Evolutionary conservation across 805 yeast species (phyloP).

Genomic region (Yarrowia phangngaensis): DNA sequence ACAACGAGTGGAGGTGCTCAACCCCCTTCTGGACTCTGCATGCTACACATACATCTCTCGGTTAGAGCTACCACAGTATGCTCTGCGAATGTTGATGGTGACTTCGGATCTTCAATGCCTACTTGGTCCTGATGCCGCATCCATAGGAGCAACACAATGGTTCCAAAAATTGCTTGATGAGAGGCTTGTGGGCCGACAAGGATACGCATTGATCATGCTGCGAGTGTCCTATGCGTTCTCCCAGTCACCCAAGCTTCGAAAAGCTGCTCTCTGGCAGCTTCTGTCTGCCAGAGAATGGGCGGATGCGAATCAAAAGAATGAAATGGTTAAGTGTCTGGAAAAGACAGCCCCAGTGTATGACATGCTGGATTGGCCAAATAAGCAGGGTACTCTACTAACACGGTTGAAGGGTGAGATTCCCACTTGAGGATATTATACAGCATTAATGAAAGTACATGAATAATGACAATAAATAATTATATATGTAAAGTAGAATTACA

Average conservation of each 20-base stretch:
- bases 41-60: slow-evolving; percentile 72
- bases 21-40: slow-evolving; percentile 64
- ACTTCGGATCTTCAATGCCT: slow-evolving; percentile 64
- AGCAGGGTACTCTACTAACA: slow-evolving; percentile 9
- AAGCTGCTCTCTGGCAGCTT: slow-evolving; percentile 72
- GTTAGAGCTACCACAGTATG: slow-evolving; percentile 63
- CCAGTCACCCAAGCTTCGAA: slow-evolving; percentile 60
- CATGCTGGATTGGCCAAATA: slow-evolving; percentile 13
- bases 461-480: not conserved
- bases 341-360: slow-evolving; percentile 38
- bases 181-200: slow-evolving; percentile 41
- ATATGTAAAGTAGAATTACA: not conserved
- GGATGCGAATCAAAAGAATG: slow-evolving; percentile 34
- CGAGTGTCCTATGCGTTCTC: slow-evolving; percentile 51
- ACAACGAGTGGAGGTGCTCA: slow-evolving; percentile 52
- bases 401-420: slow-evolving; percentile 4
- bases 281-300: slow-evolving; percentile 73
- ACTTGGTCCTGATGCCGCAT: slow-evolving; percentile 43
- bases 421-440: too few species aligned
- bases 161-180: slow-evolving; percentile 46
- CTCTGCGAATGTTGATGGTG: slow-evolving; percentile 61
- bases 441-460: too few species aligned
- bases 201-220: slow-evolving; percentile 52
- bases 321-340: slow-evolving; percentile 38
- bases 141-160: slow-evolving; percentile 48